These are phyloP conservation scores for Starmerella floricola DNA, from an alignment of 805 yeast genomes.

Conservation along the genomic window DNA sequence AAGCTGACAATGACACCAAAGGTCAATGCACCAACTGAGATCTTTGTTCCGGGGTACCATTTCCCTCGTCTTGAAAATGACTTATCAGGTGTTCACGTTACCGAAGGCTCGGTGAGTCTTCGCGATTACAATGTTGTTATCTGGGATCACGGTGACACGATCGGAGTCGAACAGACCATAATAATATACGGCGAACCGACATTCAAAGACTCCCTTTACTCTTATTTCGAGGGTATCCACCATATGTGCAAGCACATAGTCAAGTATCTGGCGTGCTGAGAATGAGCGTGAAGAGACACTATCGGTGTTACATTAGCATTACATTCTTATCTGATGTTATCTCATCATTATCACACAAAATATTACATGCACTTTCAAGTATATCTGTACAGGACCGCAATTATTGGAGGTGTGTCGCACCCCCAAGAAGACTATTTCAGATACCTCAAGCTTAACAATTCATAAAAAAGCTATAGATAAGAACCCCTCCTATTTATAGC, in stretches of 20 bases:
- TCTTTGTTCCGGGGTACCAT: constrained; percentile 65
- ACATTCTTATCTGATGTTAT: too few species aligned
- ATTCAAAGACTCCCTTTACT: constrained; percentile 19
- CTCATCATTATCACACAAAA: too few species aligned
- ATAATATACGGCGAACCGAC: constrained; percentile 16
- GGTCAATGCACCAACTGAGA: constrained; percentile 20
- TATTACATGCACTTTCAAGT: too few species aligned
- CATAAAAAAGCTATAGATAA: too few species aligned
- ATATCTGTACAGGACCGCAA: too few species aligned
- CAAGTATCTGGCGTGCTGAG: too few species aligned
- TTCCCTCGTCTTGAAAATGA: constrained; percentile 31
- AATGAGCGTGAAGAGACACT: too few species aligned
- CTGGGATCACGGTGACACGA: constrained; percentile 19
- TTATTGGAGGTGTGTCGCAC: too few species aligned
- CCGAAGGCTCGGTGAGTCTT: constrained; percentile 15
- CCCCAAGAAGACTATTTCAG: too few species aligned
- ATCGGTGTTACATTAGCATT: too few species aligned
- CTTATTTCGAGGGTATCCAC: constrained; percentile 21
- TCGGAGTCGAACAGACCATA: constrained; percentile 14
- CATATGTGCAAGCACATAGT: background rate
- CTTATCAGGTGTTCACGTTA: constrained; percentile 4
- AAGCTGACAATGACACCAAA: constrained; percentile 34
- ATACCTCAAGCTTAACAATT: too few species aligned
- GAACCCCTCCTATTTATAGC: too few species aligned
- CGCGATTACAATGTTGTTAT: constrained; percentile 16